Base-by-base conservation (phyloP, 2,329 filamentous ascomycete species). In the Hypomyces perniciosus region DNA sequence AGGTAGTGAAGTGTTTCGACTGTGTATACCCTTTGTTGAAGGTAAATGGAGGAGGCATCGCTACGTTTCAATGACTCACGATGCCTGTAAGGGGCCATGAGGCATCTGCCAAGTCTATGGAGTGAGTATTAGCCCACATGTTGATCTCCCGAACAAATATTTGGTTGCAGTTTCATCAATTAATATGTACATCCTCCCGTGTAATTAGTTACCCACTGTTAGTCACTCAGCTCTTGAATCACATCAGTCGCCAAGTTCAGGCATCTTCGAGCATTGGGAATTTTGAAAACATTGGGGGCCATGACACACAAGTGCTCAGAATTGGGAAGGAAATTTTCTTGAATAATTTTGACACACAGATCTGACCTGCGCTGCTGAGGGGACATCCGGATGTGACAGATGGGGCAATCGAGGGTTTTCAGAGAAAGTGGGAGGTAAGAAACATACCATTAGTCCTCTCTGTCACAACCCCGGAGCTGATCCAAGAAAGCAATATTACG, bases 41-140 rank as follows among this genome's bases (percentile, higher is more conserved):
- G 65, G 74, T 73, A 42, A 74, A 84, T n/a, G 82, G 80, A 3
- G 82, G 80, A 3, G 81, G 84, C 1, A 78, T 88, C 40, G 84
- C 81, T 6, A 79, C 85, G 44, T 87, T 90, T 65, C 86, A 89
- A 64, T 88, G 85, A 66, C 89, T 88, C 61, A 89, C 86, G 2
- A 88, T 88, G 79, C 85, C 84, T 0, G 84, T 89, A 61, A 71
- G 76, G 37, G 29, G 42, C n/a, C 42, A 44, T 12, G 30, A 44
- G 27, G 34, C 27, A 31, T 46, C 12, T 20, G 5, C 8, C 8
- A 4, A 77, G 58, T 77, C 78, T 3, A 80, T 85, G 64, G 85
- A 88, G 74, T 76, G 53, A 66, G 72, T 66, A 5, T 10, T 7
- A 8, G 2, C 8, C 27, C 27, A 13, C 12, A 42, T 29, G 5